Conservation (phyloP, 2,329 filamentous ascomycete species). For the Fusarium illudens region DNA sequence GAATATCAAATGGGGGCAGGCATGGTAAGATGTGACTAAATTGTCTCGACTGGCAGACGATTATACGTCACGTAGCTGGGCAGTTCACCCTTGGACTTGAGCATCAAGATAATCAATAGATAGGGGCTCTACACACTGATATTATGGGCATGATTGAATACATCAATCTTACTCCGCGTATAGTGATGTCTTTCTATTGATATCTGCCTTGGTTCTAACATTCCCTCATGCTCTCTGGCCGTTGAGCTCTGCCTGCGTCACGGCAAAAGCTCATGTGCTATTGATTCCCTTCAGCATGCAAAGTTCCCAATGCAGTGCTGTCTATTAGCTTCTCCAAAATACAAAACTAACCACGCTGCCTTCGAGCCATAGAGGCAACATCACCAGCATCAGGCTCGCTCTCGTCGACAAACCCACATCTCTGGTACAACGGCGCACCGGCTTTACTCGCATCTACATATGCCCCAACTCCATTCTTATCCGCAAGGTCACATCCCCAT, state of each 20-base stretch:
- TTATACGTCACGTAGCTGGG: too few relatives aligned
- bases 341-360: neutral
- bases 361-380: constrained; percentile 25
- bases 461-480: constrained; percentile 25
- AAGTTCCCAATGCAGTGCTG: neutral
- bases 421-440: constrained; percentile 20
- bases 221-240: too few relatives aligned
- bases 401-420: constrained; percentile 29
- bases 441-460: constrained; percentile 39
- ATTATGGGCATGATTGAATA: too few relatives aligned
- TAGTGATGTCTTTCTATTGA: too few relatives aligned
- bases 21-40: too few relatives aligned
- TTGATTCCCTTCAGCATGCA: neutral
- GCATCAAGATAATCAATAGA: too few relatives aligned
- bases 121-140: too few relatives aligned
- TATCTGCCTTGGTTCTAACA: too few relatives aligned
- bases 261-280: neutral
- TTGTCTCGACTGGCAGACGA: too few relatives aligned
- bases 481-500: constrained; percentile 39
- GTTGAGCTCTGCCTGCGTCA: neutral
- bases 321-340: neutral
- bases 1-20: neutral
- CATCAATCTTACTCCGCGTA: too few relatives aligned
- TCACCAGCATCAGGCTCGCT: constrained; percentile 19
- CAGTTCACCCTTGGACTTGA: too few relatives aligned